A percentile compares a stretch with the other conserved stretches of the same genome.
Evolutionary conservation across 257 asterid genomes (phyloP).

Genomic region (Solanum peruvianum): DNA sequence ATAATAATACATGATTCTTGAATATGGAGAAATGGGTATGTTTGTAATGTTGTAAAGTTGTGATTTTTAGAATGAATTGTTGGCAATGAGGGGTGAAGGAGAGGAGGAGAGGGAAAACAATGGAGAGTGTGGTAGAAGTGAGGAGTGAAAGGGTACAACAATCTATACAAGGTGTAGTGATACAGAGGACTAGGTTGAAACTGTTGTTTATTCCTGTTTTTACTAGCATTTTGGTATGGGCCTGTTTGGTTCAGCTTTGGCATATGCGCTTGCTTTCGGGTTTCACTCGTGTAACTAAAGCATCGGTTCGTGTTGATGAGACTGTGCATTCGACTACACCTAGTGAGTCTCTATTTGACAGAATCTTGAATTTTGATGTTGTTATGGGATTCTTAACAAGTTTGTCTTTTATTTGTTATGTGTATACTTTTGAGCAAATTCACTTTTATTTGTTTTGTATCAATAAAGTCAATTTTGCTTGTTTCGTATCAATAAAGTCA

Average conservation of each 20-base stretch:
- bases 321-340: constrained; percentile 33
- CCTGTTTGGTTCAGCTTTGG: constrained; percentile 90
- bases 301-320: neutral
- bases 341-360: constrained; percentile 33
- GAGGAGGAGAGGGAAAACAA: neutral
- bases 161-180: constrained; percentile 42
- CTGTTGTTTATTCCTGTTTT: constrained; percentile 85
- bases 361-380: neutral
- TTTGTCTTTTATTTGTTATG: neutral
- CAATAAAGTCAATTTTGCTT: neutral
- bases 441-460: neutral
- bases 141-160: constrained; percentile 24
- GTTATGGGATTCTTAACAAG: neutral
- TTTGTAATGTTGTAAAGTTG: neutral
- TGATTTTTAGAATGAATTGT: constrained; percentile 14
- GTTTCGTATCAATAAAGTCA: neutral
- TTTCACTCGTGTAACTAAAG: constrained; percentile 1
- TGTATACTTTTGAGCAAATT: neutral
- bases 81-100: constrained; percentile 20
- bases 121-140: constrained; percentile 21
- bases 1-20: neutral
- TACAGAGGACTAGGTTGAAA: constrained; percentile 60
- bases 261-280: constrained; percentile 51
- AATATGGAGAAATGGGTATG: neutral
- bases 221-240: constrained; percentile 76